Evolutionary conservation across 148 eudicot genomes (phyloP).

Genomic region (Camellia granthamiana): DNA sequence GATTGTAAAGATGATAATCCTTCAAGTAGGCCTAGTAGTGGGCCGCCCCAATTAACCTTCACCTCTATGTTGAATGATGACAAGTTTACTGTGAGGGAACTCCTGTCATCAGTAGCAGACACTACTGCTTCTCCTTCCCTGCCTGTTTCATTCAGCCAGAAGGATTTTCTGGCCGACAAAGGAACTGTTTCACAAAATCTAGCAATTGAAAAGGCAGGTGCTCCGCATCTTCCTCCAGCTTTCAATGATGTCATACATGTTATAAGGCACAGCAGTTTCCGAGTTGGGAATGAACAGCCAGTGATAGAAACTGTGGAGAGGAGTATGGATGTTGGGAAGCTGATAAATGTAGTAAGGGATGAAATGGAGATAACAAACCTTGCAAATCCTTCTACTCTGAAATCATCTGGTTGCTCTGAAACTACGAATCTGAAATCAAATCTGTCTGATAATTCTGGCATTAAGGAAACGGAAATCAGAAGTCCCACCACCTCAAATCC

Average conservation of each 20-base stretch:
- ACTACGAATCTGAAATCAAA: constrained; percentile 21
- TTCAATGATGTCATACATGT: constrained; percentile 58
- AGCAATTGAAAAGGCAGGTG: constrained; percentile 36
- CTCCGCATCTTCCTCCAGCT: constrained; percentile 34
- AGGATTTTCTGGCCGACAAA: constrained; percentile 7
- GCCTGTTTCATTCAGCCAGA: constrained; percentile 16
- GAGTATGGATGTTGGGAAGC: constrained; percentile 43
- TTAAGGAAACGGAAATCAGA: constrained; percentile 32
- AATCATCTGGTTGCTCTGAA: constrained; percentile 39
- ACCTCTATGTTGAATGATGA: constrained; percentile 41
- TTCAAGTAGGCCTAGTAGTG: constrained; percentile 30
- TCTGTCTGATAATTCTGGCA: constrained; percentile 27
- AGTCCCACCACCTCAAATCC: constrained; percentile 22
- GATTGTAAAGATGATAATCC: constrained; percentile 29
- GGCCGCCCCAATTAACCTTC: constrained; percentile 33
- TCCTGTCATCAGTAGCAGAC: constrained; percentile 31
- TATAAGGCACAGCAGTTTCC: constrained; percentile 52
- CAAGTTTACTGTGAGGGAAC: constrained; percentile 78
- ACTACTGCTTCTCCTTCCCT: not conserved
- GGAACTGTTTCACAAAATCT: constrained; percentile 24
- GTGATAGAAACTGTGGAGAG: constrained; percentile 49
- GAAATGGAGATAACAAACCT: constrained; percentile 37
- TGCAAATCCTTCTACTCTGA: constrained; percentile 30
- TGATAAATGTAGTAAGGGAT: constrained; percentile 40
- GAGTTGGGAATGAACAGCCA: constrained; percentile 47